These are phyloP conservation scores for Stylosanthes scabra DNA, from an alignment of 331 rosid species.

Conservation along the genomic window DNA sequence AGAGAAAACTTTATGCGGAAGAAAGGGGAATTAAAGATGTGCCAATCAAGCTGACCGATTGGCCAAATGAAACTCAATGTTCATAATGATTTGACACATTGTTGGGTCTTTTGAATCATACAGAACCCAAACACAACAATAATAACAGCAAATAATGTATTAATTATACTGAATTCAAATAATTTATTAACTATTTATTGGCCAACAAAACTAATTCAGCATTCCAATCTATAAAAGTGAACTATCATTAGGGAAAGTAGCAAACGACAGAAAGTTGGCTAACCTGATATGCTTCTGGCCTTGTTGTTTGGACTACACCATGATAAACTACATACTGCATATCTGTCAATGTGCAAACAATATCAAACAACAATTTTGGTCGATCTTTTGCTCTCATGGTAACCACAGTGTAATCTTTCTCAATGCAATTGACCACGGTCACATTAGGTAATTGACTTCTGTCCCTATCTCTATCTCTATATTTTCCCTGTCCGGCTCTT, in stretches of 20 bases:
- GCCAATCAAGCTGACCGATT: not conserved
- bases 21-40: not conserved
- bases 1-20: conserved; percentile 5
- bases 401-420: conserved; percentile 88
- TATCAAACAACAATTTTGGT: conserved; percentile 86
- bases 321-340: conserved; percentile 96
- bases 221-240: not conserved
- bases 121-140: not conserved
- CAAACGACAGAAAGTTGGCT: conserved; percentile 5
- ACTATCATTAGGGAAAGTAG: conserved; percentile 4
- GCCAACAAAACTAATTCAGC: not conserved
- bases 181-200: not conserved
- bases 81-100: conserved; percentile 14
- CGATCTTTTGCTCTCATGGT: conserved; percentile 88
- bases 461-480: conserved; percentile 49
- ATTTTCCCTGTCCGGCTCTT: conserved; percentile 46
- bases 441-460: conserved; percentile 69
- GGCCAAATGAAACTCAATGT: conserved; percentile 19
- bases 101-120: conserved; percentile 1
- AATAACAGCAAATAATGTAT: no score
- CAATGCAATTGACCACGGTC: conserved; percentile 69
- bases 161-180: conserved; percentile 2
- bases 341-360: conserved; percentile 92
- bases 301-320: conserved; percentile 79
- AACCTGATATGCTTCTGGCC: conserved; percentile 88